These are phyloP conservation scores for Hypoxylon lienhwacheense DNA, from an alignment of 495 filamentous ascomycete species.

Conservation along the genomic window DNA sequence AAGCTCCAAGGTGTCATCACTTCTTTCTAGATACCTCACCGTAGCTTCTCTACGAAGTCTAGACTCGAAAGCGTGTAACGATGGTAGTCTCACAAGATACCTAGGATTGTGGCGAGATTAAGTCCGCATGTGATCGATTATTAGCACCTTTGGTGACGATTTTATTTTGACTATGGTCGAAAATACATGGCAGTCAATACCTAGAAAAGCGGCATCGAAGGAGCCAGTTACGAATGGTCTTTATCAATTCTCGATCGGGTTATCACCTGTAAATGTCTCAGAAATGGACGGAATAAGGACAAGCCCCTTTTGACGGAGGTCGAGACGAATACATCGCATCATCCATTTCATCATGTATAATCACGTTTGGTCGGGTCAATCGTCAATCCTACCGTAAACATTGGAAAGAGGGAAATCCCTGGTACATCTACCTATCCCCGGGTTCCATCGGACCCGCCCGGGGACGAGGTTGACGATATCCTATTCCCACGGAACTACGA, in stretches of 20 bases:
- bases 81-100: not conserved
- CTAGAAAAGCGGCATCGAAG: not conserved
- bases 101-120: conserved; percentile 1
- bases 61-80: not conserved
- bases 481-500: no score
- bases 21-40: conserved; percentile 7
- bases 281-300: not conserved
- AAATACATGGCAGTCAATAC: not conserved
- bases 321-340: no score
- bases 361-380: no score
- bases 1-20: no score
- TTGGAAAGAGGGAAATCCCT: no score
- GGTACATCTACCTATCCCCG: no score
- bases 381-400: no score
- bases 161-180: not conserved
- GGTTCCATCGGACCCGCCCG: no score
- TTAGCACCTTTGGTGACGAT: conserved; percentile 8
- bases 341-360: no score
- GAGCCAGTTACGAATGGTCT: not conserved
- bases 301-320: not conserved
- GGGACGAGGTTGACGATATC: no score
- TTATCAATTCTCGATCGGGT: conserved; percentile 1
- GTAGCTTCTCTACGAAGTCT: not conserved
- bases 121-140: not conserved
- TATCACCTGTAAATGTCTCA: not conserved